Conservation (phyloP, 495 filamentous ascomycete genomes). For the Cairneyella variabilis region DNA sequence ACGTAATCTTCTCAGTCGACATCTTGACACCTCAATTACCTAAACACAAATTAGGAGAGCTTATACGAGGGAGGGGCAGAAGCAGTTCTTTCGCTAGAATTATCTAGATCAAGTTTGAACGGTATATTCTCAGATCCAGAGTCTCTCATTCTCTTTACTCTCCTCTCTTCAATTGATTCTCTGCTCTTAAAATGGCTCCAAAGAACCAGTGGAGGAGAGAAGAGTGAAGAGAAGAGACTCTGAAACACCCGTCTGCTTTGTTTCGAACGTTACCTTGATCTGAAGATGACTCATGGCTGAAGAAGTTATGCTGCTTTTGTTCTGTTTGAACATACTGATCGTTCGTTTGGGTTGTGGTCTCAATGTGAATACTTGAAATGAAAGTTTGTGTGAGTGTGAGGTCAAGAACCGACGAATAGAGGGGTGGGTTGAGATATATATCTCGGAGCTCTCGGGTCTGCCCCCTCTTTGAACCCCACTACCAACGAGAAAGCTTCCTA, state of each 20-base stretch:
- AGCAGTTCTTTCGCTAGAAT: constrained; percentile 82
- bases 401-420: too few relatives aligned
- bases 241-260: constrained; percentile 59
- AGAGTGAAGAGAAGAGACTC: constrained; percentile 15
- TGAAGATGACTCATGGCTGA: constrained; percentile 28
- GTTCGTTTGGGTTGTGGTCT: too few relatives aligned
- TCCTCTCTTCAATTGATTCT: background rate
- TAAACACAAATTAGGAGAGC: constrained; percentile 15
- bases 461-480: too few relatives aligned
- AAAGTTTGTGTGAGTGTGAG: too few relatives aligned
- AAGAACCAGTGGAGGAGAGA: background rate
- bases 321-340: constrained; percentile 20
- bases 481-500: too few relatives aligned
- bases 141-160: constrained; percentile 18
- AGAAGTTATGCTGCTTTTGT: constrained; percentile 22
- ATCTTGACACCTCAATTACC: constrained; percentile 45
- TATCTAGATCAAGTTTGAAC: constrained; percentile 80
- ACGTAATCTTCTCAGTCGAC: constrained; percentile 73
- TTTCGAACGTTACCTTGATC: constrained; percentile 55
- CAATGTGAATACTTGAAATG: too few relatives aligned
- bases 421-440: too few relatives aligned
- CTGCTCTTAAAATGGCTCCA: background rate
- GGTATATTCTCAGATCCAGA: constrained; percentile 63
- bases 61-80: constrained; percentile 35
- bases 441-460: too few relatives aligned